A percentile compares a stretch with the other conserved stretches of the same genome.
These are phyloP conservation scores for Aethionema arabicum DNA, from an alignment of 345 rosid genomes.

Conservation along the genomic window DNA sequence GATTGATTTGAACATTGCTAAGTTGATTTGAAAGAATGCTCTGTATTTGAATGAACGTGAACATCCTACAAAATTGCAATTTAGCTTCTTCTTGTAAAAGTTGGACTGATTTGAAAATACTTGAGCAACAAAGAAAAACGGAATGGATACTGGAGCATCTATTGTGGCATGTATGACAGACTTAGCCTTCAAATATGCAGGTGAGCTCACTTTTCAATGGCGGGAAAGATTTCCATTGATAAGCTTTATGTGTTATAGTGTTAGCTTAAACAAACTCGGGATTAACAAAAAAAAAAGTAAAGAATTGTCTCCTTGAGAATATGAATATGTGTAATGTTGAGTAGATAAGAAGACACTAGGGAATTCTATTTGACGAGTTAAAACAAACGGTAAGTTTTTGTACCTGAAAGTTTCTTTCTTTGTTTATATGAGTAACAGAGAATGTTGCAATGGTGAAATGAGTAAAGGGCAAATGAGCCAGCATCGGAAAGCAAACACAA, in stretches of 20 bases:
- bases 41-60: too few species aligned
- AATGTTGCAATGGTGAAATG: too few species aligned
- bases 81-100: too few species aligned
- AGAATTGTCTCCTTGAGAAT: not conserved
- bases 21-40: too few species aligned
- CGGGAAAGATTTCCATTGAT: not conserved
- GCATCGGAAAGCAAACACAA: too few species aligned
- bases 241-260: not conserved
- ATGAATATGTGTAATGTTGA: not conserved
- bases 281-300: not conserved
- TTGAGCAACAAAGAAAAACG: conserved; percentile 56
- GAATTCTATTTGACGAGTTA: too few species aligned
- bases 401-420: conserved; percentile 11
- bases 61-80: too few species aligned
- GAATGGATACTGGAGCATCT: conserved; percentile 62
- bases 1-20: conserved; percentile 1
- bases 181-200: conserved; percentile 72
- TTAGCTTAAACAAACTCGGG: not conserved
- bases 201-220: not conserved
- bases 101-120: too few species aligned
- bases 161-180: conserved; percentile 67
- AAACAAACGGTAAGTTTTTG: too few species aligned
- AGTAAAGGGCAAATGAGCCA: too few species aligned
- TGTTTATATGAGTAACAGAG: too few species aligned
- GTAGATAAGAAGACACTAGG: too few species aligned